Base-by-base conservation (phyloP, 768 basidiomycete species). In the Trametes gibbosa region DNA sequence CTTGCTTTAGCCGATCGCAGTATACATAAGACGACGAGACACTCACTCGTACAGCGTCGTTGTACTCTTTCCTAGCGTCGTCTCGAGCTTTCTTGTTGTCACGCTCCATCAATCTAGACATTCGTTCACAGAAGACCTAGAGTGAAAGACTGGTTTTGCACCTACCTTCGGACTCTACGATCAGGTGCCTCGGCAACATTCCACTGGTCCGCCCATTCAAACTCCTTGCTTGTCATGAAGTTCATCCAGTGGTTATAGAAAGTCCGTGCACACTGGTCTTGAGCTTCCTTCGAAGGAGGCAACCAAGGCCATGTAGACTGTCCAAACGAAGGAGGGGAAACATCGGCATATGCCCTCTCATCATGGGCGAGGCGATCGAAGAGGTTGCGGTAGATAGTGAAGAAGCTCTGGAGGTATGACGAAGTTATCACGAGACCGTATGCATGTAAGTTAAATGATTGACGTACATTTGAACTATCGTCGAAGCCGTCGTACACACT, bases 51-150 rank as follows among this genome's bases (percentile, higher is more conserved):
- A 99, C 80, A 5, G 87, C 88, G 40, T 98, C 95, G 67, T 94
- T 98, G 73, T 96, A 98, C 60, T 98, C 95, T 68, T 84, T 83
- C 39, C 89, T 82, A 6, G 89, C 89, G 39, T 93, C 89, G 27
- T 97, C 93, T 14, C 95, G 81, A 2, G 85, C 84, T 69, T 95
- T 95, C 73, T 90, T 92, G 73, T 99, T 98, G 64, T 98, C 97
- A 66, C 87, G 92, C 70, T 98, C 97, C 90, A 98, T 95, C 46
- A 93, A 68, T 65, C 92, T 92, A 12, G 7, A 40, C 47, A 32
- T 40, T 45, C 21, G 48, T 17, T n/a, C 17, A 19, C 17, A 5
- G 24, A 61, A 63, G 43, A 56, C 21, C 25, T 21, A 27, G 10
- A 52, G 9, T 21, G 34, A 5, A 29, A 42, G 14, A 21, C 23